Evolutionary conservation across 495 filamentous ascomycete species (phyloP).

Genomic region (Parathielavia appendiculata): DNA sequence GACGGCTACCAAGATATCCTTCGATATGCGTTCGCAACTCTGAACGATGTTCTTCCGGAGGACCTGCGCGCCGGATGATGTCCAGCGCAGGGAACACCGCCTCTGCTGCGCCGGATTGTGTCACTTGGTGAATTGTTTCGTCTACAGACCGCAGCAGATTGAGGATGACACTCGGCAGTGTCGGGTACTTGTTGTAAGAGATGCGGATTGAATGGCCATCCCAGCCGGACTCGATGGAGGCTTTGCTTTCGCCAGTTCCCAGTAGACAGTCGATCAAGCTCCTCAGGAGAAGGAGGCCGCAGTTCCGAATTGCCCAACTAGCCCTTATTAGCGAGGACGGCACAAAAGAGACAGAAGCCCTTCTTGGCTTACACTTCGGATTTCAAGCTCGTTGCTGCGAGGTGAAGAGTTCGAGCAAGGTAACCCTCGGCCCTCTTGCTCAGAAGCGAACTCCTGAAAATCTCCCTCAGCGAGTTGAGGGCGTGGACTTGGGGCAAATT

Average conservation of each 20-base stretch:
- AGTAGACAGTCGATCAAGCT: conserved; percentile 73
- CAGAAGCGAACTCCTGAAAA: conserved; percentile 73
- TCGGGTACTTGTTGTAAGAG: conserved; percentile 67
- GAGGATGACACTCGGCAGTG: conserved; percentile 62
- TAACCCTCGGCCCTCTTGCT: conserved; percentile 57
- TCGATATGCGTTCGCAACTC: conserved; percentile 48
- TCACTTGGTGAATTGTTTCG: conserved; percentile 31
- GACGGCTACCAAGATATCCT: conserved; percentile 59
- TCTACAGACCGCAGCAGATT: conserved; percentile 52
- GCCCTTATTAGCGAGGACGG: conserved; percentile 19
- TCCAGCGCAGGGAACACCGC: conserved; percentile 84
- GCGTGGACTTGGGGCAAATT: conserved; percentile 89
- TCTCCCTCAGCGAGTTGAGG: conserved; percentile 82
- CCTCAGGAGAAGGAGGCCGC: conserved; percentile 81
- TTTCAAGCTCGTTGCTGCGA: conserved; percentile 68
- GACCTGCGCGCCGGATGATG: conserved; percentile 62
- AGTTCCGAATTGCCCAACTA: conserved; percentile 92
- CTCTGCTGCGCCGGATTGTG: conserved; percentile 49
- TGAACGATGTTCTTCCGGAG: conserved; percentile 43
- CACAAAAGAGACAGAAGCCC: neutral
- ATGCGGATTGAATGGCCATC: conserved; percentile 47
- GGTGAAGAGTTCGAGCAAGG: conserved; percentile 63
- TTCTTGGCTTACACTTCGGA: conserved; percentile 54
- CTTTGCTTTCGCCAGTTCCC: conserved; percentile 56
- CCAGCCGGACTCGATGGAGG: conserved; percentile 46